These are phyloP conservation scores for Ophioceras dolichostomum DNA, from an alignment of 2,329 filamentous ascomycete genomes.

Conservation along the genomic window DNA sequence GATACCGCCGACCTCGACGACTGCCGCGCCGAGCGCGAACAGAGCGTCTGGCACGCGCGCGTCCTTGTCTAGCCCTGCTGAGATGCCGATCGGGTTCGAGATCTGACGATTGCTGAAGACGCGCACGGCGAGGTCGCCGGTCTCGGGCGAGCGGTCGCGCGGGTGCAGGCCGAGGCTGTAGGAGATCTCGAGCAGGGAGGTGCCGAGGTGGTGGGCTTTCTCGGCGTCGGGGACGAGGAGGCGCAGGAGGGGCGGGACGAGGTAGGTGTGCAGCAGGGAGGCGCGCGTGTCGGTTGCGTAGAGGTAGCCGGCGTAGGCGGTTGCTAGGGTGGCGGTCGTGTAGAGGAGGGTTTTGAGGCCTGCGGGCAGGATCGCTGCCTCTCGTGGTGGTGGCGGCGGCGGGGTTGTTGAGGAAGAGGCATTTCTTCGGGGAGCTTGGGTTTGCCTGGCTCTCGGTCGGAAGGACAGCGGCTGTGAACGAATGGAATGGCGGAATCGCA, in stretches of 20 bases:
- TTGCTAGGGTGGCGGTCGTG: background rate
- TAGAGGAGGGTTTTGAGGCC: background rate
- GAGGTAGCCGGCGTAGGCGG: constrained; percentile 38
- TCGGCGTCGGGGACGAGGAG: constrained; percentile 64
- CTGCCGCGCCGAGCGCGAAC: constrained; percentile 70
- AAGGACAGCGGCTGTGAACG: background rate
- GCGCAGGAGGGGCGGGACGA: constrained; percentile 55
- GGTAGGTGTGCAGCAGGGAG: constrained; percentile 50
- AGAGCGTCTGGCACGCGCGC: constrained; percentile 78
- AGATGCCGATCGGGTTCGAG: constrained; percentile 82
- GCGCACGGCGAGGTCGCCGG: constrained; percentile 24
- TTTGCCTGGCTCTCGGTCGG: background rate
- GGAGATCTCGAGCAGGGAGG: constrained; percentile 56
- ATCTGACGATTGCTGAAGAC: constrained; percentile 72
- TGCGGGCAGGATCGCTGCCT: background rate
- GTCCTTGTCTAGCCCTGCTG: constrained; percentile 92
- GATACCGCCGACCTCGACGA: constrained; percentile 87
- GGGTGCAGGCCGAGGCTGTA: constrained; percentile 68
- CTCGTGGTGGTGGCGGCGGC: too few species aligned
- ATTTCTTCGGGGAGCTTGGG: background rate
- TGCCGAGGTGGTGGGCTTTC: constrained; percentile 80
- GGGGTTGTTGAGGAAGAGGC: background rate
- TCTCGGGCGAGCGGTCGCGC: constrained; percentile 50
- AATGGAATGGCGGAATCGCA: background rate
- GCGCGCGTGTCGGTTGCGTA: constrained; percentile 67